Evolutionary conservation across 1,284 basidiomycete species (phyloP), one percentile per base, ranked within the genome.

Genomic region (Irpex sp.): DNA sequence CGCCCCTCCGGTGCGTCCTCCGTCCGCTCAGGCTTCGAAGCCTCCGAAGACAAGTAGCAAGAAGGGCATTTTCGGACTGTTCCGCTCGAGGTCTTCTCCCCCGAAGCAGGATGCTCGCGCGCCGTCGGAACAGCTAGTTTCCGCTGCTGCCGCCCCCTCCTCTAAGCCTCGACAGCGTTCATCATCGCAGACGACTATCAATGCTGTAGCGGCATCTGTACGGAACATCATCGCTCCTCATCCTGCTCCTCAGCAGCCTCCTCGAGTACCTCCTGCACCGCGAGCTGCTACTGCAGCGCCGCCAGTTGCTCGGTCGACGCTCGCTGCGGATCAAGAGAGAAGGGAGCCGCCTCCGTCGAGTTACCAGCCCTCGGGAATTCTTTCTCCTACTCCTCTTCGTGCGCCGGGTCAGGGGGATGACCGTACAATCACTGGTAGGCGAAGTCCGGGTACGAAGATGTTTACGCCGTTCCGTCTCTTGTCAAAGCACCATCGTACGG

Each of bases 381-480:
- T 66, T 15, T 63, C 70, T 5, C 71, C 68, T 3, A 62, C 49
- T 6, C 70, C 72, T 21, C 60, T 70, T 19, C 62, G 58, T 13
- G 59, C 66, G 1, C 56, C 19, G 17, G 17, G 33, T 2, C 15
- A 9, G 4, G 53, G 26, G 9, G 53, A 36, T 36, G 47, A 47
- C 9, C 15, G 37, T 5, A 17, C 57, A 39, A 36, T 39, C 3
- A 35, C 17, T 50, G 76, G 77, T 21, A 81, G 74, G 65, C 77
- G 78, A 17, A 68, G 68, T 61, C 68, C 77, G 11, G 77, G 74
- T 19, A 74, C 80, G 57, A 81, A 81, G 65, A 78, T 84, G 55
- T 86, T 88, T 69, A 81, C 80, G 35, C 82, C 87, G 1, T 87
- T 89, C 73, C 82, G 85, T 59, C 80, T 88, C 67, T 66, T 89